Base-by-base conservation (phyloP, 75 land plant species). In the Sequoiadendron giganteum region DNA sequence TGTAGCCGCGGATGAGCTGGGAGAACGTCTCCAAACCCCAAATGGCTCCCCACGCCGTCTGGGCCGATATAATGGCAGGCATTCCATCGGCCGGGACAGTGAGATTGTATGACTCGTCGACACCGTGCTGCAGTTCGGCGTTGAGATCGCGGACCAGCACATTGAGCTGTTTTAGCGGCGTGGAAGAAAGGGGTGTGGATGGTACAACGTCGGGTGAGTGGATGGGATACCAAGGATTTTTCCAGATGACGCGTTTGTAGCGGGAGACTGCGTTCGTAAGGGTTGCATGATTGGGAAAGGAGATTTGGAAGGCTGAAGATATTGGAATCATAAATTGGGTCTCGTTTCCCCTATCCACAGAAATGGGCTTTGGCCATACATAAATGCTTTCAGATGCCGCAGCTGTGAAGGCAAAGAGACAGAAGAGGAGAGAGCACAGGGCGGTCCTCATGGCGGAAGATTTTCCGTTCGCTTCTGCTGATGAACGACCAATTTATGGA, bases 11-110 rank as follows among this genome's bases (percentile, higher is more conserved):
- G 25, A 92, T 90, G 39, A 97, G 90, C 93, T 97, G 99, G 28
- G 98, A 95, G 89, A 97, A 96, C 38, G 99, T 96, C 90, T 97
- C 99, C 43, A 97, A 91, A 48, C 99, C 99, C 21, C 94, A 88
- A 83, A 97, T 91, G 42, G 99, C 98, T 32, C 97, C 99, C 99
- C 99, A 97, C 9, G 87, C 83, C 1, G 99, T 97, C 32, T 11
- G 73, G 1, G 99, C 95, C n/a, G 90, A 47, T 40, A 97, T 84
- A 11, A n/a, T 54, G 54, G 95, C 94, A 40, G 95, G 93, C 25
- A 61, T 45, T 36, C 88, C 90, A 85, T 34, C 38, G 39, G 86
- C 45, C 1, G 92, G 87, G 78, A 93, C 70, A 38, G 70, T 54
- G 65, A 97, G 90, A 34, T 79, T 88, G 93, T 97, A 97, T 34